Percentiles rank a stretch among this genome's conserved stretches.
Conservation (phyloP, 2,329 filamentous ascomycete species). For the Eutypa lata region DNA sequence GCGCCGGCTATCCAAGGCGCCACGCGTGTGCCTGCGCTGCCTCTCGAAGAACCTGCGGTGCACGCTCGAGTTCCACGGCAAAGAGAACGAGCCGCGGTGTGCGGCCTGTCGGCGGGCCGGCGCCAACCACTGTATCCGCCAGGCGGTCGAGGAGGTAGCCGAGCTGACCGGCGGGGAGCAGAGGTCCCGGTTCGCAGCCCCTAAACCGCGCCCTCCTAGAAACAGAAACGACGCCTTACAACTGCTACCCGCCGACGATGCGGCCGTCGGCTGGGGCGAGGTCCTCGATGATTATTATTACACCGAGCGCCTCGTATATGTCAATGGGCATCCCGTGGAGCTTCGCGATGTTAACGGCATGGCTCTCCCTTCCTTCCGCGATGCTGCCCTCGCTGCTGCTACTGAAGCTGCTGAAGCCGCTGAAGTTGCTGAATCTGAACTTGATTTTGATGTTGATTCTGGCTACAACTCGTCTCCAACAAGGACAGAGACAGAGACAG, state of each 20-base stretch:
- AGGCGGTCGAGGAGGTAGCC: neutral
- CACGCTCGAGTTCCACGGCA: slow-evolving; percentile 17
- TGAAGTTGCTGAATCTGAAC: too few relatives aligned
- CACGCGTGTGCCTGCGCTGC: slow-evolving; percentile 19
- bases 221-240: too few relatives aligned
- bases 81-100: slow-evolving; percentile 15
- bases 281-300: neutral
- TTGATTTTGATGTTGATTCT: too few relatives aligned
- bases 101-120: slow-evolving; percentile 17
- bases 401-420: too few relatives aligned
- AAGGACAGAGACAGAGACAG: too few relatives aligned
- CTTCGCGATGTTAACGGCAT: neutral
- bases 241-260: too few relatives aligned
- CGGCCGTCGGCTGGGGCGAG: neutral
- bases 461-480: too few relatives aligned
- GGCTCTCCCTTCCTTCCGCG: neutral
- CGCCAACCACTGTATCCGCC: slow-evolving; percentile 16
- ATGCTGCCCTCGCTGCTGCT: neutral
- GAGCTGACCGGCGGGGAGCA: neutral
- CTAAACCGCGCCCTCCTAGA: too few relatives aligned
- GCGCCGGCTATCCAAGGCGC: slow-evolving; percentile 9
- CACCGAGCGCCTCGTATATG: neutral
- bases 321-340: neutral
- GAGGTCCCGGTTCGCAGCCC: neutral
- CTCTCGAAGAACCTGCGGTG: slow-evolving; percentile 18